Percentiles rank a stretch among this genome's conserved stretches.
These are phyloP conservation scores for Alternaria postmessia DNA, from an alignment of 2,329 filamentous ascomycete species.

Conservation along the genomic window DNA sequence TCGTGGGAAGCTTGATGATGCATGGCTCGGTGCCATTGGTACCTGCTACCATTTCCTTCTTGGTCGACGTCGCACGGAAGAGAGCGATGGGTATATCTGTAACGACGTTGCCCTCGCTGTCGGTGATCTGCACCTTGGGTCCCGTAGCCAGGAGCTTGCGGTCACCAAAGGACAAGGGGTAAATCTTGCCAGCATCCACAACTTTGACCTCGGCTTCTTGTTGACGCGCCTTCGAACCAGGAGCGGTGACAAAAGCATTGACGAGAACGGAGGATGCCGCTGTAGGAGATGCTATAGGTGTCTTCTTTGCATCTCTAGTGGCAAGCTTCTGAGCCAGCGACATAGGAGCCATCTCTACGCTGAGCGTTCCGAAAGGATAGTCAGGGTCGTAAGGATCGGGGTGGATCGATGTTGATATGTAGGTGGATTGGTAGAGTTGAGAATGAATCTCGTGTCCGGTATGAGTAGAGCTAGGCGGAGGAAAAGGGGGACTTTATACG, in stretches of 20 bases:
- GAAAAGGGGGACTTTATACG: not conserved
- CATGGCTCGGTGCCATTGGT: too few relatives aligned
- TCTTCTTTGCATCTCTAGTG: not conserved
- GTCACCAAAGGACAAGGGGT: slow-evolving; percentile 1
- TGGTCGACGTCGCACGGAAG: not conserved
- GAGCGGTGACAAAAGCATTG: not conserved
- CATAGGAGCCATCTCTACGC: not conserved
- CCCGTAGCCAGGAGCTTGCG: not conserved
- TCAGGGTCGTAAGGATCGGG: too few relatives aligned
- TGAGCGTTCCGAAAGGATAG: rapidly evolving
- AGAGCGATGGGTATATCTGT: not conserved
- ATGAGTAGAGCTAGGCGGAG: not conserved
- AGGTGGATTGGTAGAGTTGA: not conserved
- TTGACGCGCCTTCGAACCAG: not conserved
- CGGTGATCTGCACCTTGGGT: not conserved
- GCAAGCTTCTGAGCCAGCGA: not conserved
- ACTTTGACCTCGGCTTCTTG: not conserved
- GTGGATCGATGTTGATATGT: not conserved
- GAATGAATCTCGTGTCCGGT: not conserved
- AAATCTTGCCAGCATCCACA: not conserved
- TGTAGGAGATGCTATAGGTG: not conserved
- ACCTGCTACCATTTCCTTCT: slow-evolving; percentile 1
- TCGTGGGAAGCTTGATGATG: not conserved
- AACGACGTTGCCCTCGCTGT: not conserved
- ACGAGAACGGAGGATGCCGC: not conserved